These are phyloP conservation scores for Urtica urens DNA, from an alignment of 306 rosid species.

Conservation along the genomic window DNA sequence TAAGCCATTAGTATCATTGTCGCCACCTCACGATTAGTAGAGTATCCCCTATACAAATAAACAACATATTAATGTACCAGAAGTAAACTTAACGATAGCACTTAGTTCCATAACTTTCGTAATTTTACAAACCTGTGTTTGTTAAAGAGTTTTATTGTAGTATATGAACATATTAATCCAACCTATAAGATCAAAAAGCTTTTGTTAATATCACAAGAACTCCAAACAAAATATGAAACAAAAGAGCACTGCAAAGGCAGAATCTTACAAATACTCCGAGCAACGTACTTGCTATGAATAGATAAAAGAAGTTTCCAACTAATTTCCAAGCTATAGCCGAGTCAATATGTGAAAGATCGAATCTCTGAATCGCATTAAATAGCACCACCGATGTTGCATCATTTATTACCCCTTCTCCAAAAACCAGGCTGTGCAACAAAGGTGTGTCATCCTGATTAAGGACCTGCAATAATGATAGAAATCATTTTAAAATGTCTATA, in stretches of 20 bases:
- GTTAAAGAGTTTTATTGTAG: constrained; percentile 69
- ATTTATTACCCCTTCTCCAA: constrained; percentile 95
- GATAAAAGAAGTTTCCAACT: constrained; percentile 49
- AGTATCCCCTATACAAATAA: constrained; percentile 41
- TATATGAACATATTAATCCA: constrained; percentile 74
- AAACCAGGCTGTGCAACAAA: constrained; percentile 69
- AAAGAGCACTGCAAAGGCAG: constrained; percentile 3
- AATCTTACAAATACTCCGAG: constrained; percentile 62
- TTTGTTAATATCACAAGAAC: neutral
- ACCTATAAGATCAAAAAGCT: constrained; percentile 35
- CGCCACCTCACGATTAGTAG: constrained; percentile 94
- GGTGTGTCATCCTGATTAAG: constrained; percentile 91
- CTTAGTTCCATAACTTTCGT: too few species aligned
- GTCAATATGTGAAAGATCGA: constrained; percentile 72
- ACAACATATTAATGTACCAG: too few species aligned
- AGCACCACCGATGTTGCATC: constrained; percentile 96
- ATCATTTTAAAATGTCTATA: too few species aligned
- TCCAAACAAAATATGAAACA: neutral
- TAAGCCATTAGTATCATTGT: constrained; percentile 98
- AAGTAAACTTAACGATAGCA: too few species aligned
- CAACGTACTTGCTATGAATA: constrained; percentile 61
- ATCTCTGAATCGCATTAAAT: constrained; percentile 89
- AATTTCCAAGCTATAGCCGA: constrained; percentile 53
- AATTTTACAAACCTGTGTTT: constrained; percentile 62
- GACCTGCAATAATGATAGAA: constrained; percentile 40